Conservation (phyloP, 345 rosid genomes). For the Psidium guajava region DNA sequence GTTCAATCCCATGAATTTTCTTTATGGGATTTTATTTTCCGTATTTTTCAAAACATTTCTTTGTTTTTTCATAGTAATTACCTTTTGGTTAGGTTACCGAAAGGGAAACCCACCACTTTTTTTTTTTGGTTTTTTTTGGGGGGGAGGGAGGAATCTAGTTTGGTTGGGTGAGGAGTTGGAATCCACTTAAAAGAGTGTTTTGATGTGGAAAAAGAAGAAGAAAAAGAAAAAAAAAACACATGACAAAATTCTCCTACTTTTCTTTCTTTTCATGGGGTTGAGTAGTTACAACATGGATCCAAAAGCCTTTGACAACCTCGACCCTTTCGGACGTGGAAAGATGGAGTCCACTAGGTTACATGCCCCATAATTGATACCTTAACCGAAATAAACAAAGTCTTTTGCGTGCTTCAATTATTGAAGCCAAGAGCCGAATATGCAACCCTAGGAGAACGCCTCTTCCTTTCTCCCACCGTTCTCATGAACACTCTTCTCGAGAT, state of each 20-base stretch:
- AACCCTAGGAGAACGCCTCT: neutral
- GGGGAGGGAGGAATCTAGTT: slow-evolving; percentile 9
- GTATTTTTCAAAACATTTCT: neutral
- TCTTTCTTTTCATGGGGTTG: neutral
- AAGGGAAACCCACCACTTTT: slow-evolving; percentile 44
- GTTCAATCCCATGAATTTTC: neutral
- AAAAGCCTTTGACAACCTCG: slow-evolving; percentile 25
- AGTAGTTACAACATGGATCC: slow-evolving; percentile 30
- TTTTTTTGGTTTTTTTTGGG: neutral
- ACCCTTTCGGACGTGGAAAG: slow-evolving; percentile 57
- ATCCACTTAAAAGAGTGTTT: slow-evolving; percentile 37
- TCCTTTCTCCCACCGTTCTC: neutral
- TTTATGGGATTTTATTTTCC: neutral
- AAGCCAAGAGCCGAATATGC: slow-evolving; percentile 1
- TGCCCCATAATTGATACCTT: slow-evolving; percentile 45
- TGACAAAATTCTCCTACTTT: neutral
- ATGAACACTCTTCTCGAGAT: neutral
- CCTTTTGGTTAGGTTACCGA: slow-evolving; percentile 32
- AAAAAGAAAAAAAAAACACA: slow-evolving; percentile 3
- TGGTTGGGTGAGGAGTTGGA: slow-evolving; percentile 71
- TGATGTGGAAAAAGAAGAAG: slow-evolving; percentile 9
- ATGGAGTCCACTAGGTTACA: slow-evolving; percentile 41
- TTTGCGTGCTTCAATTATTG: slow-evolving; percentile 38
- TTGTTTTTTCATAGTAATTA: neutral
- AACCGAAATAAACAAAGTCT: slow-evolving; percentile 32